Conservation (phyloP, 345 rosid genomes). For the Euphorbia peplus region DNA sequence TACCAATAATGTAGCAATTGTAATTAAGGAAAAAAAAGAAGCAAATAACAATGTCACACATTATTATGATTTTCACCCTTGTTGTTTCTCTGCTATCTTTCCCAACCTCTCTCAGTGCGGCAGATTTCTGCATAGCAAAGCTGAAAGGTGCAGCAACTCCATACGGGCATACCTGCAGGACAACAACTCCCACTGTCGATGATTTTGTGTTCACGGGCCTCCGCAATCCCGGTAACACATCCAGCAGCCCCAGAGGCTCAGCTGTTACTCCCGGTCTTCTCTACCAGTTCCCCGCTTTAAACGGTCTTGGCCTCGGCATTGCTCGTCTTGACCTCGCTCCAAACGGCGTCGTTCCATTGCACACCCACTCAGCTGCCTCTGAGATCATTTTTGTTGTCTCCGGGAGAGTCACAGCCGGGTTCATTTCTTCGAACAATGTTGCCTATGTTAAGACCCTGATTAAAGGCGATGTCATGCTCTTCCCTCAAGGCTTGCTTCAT, state of each 20-base stretch:
- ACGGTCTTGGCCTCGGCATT: conserved; percentile 70
- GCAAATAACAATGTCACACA: conserved; percentile 53
- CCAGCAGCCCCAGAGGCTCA: conserved; percentile 35
- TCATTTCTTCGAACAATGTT: conserved; percentile 50
- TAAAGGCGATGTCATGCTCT: conserved; percentile 65
- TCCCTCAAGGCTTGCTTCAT: conserved; percentile 83
- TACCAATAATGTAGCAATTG: too few species aligned
- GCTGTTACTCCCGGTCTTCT: conserved; percentile 71
- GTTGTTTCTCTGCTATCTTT: conserved; percentile 38
- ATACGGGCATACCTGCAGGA: conserved; percentile 58
- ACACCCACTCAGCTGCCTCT: conserved; percentile 74
- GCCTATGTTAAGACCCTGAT: conserved; percentile 49
- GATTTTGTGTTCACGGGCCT: conserved; percentile 67
- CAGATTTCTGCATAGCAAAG: conserved; percentile 87
- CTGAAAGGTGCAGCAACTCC: conserved; percentile 47
- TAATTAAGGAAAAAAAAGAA: too few species aligned
- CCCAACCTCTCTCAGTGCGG: conserved; percentile 40
- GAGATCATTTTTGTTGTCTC: conserved; percentile 52
- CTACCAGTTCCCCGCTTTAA: conserved; percentile 56
- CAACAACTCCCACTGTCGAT: conserved; percentile 34
- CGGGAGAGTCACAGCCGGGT: conserved; percentile 65
- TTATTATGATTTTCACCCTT: conserved; percentile 48
- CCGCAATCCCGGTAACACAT: conserved; percentile 21
- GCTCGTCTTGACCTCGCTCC: conserved; percentile 71
- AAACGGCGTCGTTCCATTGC: conserved; percentile 76